These are phyloP conservation scores for Linum lewisii DNA, from an alignment of 345 rosid species.

Conservation along the genomic window DNA sequence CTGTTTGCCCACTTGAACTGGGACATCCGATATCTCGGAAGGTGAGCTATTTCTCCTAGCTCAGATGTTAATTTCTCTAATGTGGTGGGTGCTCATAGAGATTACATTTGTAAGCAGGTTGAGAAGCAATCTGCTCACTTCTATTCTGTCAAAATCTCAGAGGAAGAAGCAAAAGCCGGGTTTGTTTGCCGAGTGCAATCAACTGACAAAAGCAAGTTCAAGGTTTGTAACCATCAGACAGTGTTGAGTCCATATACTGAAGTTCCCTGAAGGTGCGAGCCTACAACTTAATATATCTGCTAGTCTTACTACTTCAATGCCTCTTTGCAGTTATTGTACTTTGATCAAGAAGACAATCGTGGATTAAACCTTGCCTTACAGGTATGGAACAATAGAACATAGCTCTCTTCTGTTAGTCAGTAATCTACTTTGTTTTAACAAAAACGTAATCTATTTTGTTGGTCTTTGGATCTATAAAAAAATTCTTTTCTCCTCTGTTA, in stretches of 20 bases:
- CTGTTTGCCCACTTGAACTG: slow-evolving; percentile 49
- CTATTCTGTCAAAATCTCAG: slow-evolving; percentile 74
- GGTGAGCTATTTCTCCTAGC: slow-evolving; percentile 32
- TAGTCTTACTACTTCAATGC: slow-evolving; percentile 13
- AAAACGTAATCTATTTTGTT: neutral
- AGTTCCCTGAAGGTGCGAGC: neutral
- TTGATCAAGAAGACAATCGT: slow-evolving; percentile 69
- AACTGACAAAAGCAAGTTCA: slow-evolving; percentile 94
- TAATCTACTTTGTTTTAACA: neutral
- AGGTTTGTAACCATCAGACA: slow-evolving; percentile 37
- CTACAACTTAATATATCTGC: neutral
- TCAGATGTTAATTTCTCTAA: slow-evolving; percentile 13
- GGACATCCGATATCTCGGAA: slow-evolving; percentile 61
- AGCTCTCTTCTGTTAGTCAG: neutral
- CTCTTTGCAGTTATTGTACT: slow-evolving; percentile 75
- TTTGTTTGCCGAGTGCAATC: slow-evolving; percentile 88
- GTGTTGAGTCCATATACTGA: neutral
- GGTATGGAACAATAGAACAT: slow-evolving; percentile 42
- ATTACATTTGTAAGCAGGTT: slow-evolving; percentile 50
- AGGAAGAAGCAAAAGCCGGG: slow-evolving; percentile 88
- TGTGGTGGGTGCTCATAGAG: slow-evolving; percentile 15
- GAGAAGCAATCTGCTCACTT: slow-evolving; percentile 99
- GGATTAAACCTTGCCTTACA: slow-evolving; percentile 90
- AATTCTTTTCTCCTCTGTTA: neutral
- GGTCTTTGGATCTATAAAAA: neutral